Conservation (phyloP, 2,329 filamentous ascomycete genomes). For the Chrysoporthe austroafricana region DNA sequence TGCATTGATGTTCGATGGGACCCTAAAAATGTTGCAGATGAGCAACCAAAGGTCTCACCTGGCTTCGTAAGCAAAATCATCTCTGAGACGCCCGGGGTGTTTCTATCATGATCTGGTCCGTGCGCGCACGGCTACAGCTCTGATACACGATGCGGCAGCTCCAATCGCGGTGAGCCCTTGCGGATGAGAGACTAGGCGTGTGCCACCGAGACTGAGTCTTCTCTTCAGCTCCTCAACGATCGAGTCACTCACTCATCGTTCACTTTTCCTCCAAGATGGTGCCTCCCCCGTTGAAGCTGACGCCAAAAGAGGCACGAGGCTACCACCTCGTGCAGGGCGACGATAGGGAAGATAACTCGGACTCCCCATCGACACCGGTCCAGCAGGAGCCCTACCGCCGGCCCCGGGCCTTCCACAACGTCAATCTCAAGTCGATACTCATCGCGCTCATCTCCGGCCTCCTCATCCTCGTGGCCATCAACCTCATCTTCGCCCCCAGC, state of each 20-base stretch:
- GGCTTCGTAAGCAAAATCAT: not conserved
- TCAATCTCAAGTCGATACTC: conserved; percentile 29
- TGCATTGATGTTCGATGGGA: not conserved
- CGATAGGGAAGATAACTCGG: conserved; percentile 22
- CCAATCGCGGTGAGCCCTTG: not conserved
- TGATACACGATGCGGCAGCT: not conserved
- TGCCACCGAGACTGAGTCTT: not conserved
- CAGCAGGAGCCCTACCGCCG: conserved; percentile 19
- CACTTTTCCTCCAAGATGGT: conserved; percentile 10
- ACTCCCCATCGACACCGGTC: conserved; percentile 18
- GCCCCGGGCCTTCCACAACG: conserved; percentile 22
- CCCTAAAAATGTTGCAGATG: not conserved
- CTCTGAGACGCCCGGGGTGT: not conserved
- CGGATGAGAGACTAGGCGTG: not conserved
- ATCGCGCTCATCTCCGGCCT: conserved; percentile 32
- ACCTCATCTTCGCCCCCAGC: conserved; percentile 31
- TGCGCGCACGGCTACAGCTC: not conserved
- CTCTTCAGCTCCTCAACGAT: not conserved
- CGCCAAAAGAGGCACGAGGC: conserved; percentile 25
- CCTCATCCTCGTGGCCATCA: conserved; percentile 32
- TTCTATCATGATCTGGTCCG: not conserved
- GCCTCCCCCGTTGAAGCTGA: conserved; percentile 26
- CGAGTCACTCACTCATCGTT: not conserved
- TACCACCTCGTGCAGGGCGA: conserved; percentile 29
- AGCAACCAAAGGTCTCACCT: not conserved